Conservation (phyloP, 352 stramenopile species). For the Pelagophyceae sp. region DNA sequence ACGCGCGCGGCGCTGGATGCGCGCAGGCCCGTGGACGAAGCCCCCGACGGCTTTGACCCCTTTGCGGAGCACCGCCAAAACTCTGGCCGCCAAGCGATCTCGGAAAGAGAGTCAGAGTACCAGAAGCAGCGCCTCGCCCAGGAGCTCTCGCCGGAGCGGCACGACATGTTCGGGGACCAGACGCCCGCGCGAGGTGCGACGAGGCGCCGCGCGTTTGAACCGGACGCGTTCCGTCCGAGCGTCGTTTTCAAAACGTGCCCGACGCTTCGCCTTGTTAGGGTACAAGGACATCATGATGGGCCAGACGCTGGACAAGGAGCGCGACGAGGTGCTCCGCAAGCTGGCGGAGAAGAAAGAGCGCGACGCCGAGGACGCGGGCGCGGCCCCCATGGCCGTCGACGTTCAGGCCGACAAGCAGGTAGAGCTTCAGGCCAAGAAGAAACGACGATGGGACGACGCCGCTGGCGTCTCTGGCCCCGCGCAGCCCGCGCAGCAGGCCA, state of each 20-base stretch:
- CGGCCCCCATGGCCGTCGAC: too few relatives aligned
- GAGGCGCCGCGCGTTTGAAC: too few relatives aligned
- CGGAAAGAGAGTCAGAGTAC: slow-evolving; percentile 82
- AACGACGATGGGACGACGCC: slow-evolving; percentile 71
- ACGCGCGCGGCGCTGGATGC: not conserved
- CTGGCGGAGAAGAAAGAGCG: slow-evolving; percentile 69
- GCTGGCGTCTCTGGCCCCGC: too few relatives aligned
- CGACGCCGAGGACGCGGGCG: slow-evolving; percentile 34
- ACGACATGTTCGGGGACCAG: slow-evolving; percentile 73
- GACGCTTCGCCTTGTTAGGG: slow-evolving; percentile 2
- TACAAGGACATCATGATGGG: slow-evolving; percentile 67
- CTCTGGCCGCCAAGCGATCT: slow-evolving; percentile 77
- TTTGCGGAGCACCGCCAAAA: slow-evolving; percentile 62
- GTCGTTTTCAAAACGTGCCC: not conserved
- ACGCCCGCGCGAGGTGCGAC: slow-evolving; percentile 61
- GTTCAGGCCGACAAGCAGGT: not conserved
- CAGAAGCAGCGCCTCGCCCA: slow-evolving; percentile 40
- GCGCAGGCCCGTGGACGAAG: not conserved
- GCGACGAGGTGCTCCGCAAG: slow-evolving; percentile 67
- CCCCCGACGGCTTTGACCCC: slow-evolving; percentile 64
- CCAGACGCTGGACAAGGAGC: slow-evolving; percentile 70
- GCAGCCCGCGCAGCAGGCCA: slow-evolving; percentile 32
- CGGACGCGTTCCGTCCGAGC: not conserved
- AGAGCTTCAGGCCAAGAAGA: slow-evolving; percentile 43
- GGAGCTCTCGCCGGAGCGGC: slow-evolving; percentile 56